Percentiles rank a stretch among this genome's conserved stretches.
Conservation (phyloP, 257 asterid genomes). For the Cruciata laevipes region DNA sequence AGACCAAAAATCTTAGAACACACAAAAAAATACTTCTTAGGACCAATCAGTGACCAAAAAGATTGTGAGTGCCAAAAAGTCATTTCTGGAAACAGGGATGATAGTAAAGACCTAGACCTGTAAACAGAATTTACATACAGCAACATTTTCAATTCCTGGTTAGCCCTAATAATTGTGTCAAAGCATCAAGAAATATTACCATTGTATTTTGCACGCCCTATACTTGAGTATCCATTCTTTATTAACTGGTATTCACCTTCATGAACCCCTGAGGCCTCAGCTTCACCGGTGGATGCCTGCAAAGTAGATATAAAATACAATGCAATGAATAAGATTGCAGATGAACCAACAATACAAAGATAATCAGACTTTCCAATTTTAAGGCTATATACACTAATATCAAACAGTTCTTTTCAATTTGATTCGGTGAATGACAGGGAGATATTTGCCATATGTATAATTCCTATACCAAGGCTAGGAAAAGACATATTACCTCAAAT, state of each 20-base stretch:
- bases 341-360: background rate
- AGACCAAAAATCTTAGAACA: background rate
- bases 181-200: constrained; percentile 36
- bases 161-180: background rate
- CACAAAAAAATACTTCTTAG: no score
- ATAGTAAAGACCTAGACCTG: background rate
- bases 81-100: background rate
- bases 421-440: no score
- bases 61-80: background rate
- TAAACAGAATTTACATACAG: background rate
- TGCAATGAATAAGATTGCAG: background rate
- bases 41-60: background rate
- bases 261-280: constrained; percentile 63
- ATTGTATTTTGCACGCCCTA: constrained; percentile 51
- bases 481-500: constrained; percentile 57
- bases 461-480: background rate
- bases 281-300: constrained; percentile 75
- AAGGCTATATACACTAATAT: no score
- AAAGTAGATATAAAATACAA: constrained; percentile 16
- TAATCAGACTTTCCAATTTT: no score
- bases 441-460: background rate
- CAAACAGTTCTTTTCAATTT: no score
- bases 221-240: constrained; percentile 52
- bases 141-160: background rate
- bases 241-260: constrained; percentile 65